Evolutionary conservation across 2,329 filamentous ascomycete genomes (phyloP), one percentile per base, ranked within the genome.

Genomic region (Scleromitrula shiraiana): DNA sequence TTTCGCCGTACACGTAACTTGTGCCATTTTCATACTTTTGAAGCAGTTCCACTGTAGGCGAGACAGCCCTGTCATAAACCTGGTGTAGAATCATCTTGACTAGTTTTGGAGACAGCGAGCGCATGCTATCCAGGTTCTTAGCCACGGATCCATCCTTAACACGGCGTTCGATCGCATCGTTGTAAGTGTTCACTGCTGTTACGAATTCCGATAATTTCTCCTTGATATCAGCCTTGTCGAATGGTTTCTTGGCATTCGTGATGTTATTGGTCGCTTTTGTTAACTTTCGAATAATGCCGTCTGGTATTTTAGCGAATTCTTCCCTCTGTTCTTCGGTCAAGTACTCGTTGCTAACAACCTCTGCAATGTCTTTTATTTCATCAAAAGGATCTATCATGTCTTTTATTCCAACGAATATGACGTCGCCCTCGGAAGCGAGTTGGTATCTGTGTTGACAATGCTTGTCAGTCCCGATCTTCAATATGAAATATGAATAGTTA

Each of bases 1-100:
- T 78, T 66, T 98, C 93, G 62, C 93, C 93, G 63, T 98, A 98
- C 32, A 95, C 87, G 58, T 95, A 91, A 66, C 95, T 88, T 56
- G 86, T 88, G 58, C 90, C 91, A 62, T 89, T 88, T 62, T 93
- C 80, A 65, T 97, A 96, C 59, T 86, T 83, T 50, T 82, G 80
- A 10, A 97, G 78, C 8, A 83, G 78, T 54, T 95, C 87, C 20
- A 95, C 88, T 52, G 85, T 81, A 5, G 88, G 90, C 2, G 90
- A 93, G 7, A 98, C 93, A 5, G 88, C 95, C 42, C 93, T 87
- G 59, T 90, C 82, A 68, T 96, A 97, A 19, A 88, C 85, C 64
- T 98, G 90, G 46, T 78, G 82, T 35, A 95, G 76, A 58, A 96
- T 91, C 56, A 88, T 83, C 56, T 85, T 81, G 39, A 90, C 82